Evolutionary conservation across 768 basidiomycete species (phyloP), one percentile per base, ranked within the genome.

Genomic region (Termitomyces sp.): DNA sequence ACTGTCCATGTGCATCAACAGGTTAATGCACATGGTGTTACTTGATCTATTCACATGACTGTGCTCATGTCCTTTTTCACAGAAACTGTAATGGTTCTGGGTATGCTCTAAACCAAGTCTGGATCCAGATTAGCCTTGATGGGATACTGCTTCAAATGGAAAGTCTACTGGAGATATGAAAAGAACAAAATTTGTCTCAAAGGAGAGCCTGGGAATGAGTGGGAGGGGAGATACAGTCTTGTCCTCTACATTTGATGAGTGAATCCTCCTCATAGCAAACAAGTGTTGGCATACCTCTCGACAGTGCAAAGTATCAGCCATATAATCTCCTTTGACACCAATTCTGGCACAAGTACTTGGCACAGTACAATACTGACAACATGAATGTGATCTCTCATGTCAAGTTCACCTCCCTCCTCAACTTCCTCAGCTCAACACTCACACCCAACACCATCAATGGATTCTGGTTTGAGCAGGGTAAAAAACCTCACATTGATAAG

Each of bases 351-450:
- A 86, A 90, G 60, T 94, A 92, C 68, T 80, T 96, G 41, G 81
- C 82, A 50, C 89, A 95, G 62, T 98, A 98, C 71, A 95, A 97
- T 63, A 80, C 86, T 0, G 94, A 95, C 69, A 90, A 94, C 59
- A 89, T 85, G 0, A 73, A 74, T 21, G 68, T 79, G 1, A 72
- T 94, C 41, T 94, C 92, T 0, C 86, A 87, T 59, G 73, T 95
- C 54, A 96, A 98, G 70, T 78, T 97, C 33, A 91, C 89, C 0
- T 91, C 91, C 11, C 94, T 98, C 91, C 86, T 99, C 43, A 97
- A 98, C 73, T 96, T 94, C 1, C 85, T 99, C 37, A 94, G 94
- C 5, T 97, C 94, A 3, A 98, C 96, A 0, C 81, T 98, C 49
- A 89, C 89, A 7, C 71, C 70, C 0, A 75, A 83, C 43, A 98